Evolutionary conservation across 2,329 filamentous ascomycete genomes (phyloP).

Genomic region (Aspergillus alliaceus): DNA sequence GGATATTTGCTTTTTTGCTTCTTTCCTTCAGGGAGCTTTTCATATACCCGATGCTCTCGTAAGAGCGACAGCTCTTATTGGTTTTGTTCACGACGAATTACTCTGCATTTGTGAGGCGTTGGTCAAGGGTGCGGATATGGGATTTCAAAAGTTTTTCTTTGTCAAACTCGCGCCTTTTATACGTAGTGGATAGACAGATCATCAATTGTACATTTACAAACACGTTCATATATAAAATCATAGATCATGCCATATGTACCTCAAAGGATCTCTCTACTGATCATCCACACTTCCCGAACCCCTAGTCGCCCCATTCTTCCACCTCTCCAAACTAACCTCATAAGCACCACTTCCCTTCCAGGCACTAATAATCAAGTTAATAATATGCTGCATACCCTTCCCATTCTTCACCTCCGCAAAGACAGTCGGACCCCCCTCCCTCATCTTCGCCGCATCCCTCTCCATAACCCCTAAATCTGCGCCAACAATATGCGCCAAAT

Average conservation of each 20-base stretch:
- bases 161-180: not conserved
- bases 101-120: slow-evolving; percentile 7
- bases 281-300: slow-evolving; percentile 33
- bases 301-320: slow-evolving; percentile 42
- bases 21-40: slow-evolving; percentile 7
- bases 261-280: too few relatives aligned
- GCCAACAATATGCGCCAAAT: slow-evolving; percentile 84
- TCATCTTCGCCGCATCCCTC: slow-evolving; percentile 87
- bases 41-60: slow-evolving; percentile 15
- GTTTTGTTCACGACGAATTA: not conserved
- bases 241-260: too few relatives aligned
- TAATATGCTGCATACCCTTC: slow-evolving; percentile 80
- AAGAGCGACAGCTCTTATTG: not conserved
- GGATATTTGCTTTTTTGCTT: slow-evolving; percentile 8
- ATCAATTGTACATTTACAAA: slow-evolving; percentile 3
- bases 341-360: slow-evolving; percentile 87
- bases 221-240: not conserved
- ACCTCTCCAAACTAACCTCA: slow-evolving; percentile 43
- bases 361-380: slow-evolving; percentile 82
- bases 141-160: not conserved
- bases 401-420: slow-evolving; percentile 97
- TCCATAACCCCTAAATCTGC: slow-evolving; percentile 94
- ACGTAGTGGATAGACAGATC: not conserved
- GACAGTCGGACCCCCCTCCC: slow-evolving; percentile 91
- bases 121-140: not conserved